A percentile compares a stretch with the other conserved stretches of the same genome.
Evolutionary conservation across 129 eudicot species (phyloP).

Genomic region (Chrysanthemum seticuspe): DNA sequence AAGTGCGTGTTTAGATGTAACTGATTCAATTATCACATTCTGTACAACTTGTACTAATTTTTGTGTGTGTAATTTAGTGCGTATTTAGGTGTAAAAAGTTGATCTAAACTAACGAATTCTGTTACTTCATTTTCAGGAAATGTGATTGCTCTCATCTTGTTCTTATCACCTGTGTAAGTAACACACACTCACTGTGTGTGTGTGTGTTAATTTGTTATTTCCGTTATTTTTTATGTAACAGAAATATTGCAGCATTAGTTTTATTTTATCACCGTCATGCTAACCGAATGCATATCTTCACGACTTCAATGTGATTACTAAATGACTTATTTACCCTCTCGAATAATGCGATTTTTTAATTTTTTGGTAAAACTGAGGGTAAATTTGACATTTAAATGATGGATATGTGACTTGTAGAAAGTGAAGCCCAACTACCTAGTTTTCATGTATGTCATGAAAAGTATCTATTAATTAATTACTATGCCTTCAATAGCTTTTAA

Average conservation of each 20-base stretch:
- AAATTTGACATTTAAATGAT: background rate
- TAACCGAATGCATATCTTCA: constrained; percentile 31
- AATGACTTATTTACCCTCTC: constrained; percentile 24
- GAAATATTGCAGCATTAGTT: constrained; percentile 1
- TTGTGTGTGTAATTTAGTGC: too few species aligned
- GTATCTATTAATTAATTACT: too few species aligned
- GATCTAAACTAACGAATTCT: constrained; percentile 13
- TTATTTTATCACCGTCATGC: constrained; percentile 30
- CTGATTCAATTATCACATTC: too few species aligned
- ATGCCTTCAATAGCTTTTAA: too few species aligned
- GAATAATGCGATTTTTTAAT: background rate
- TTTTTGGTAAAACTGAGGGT: background rate
- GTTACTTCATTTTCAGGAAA: constrained; percentile 34
- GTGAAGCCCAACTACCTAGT: too few species aligned
- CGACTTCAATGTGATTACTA: constrained; percentile 20
- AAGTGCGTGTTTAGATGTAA: background rate
- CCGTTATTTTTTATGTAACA: background rate
- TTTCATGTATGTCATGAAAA: too few species aligned
- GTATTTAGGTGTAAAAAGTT: background rate
- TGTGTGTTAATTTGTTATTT: background rate
- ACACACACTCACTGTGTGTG: background rate
- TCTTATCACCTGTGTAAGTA: constrained; percentile 46
- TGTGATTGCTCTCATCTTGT: constrained; percentile 36
- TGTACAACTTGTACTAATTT: too few species aligned
- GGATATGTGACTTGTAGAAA: too few species aligned